phyloP scores from a whole-genome alignment of 2,329 filamentous ascomycete species.

The Penicillium psychrosexuale region DNA sequence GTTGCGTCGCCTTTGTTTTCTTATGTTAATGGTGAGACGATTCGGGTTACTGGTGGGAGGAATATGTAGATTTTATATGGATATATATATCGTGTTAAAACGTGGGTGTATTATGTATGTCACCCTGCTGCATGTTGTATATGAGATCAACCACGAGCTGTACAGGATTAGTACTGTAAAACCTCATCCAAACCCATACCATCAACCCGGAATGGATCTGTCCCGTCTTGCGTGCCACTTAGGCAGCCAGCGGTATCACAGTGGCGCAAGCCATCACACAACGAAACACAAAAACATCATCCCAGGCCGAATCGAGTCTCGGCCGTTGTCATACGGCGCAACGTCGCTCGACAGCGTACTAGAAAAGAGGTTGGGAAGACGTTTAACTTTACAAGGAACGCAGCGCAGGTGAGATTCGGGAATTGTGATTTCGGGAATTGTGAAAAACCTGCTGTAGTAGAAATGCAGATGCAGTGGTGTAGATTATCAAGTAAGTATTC shows the following conservation, averaged over 20 bases:
- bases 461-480: constrained; percentile 5
- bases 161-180: not conserved
- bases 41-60: constrained; percentile 77
- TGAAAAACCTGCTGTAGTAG: not conserved
- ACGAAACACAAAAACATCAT: constrained; percentile 12
- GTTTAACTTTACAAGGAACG: not conserved
- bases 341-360: constrained; percentile 12
- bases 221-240: constrained; percentile 13
- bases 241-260: constrained; percentile 16
- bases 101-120: not conserved
- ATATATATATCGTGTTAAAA: not conserved
- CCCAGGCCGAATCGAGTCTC: constrained; percentile 2
- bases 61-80: constrained; percentile 49
- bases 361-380: not conserved
- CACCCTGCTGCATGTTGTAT: not conserved
- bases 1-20: constrained; percentile 78
- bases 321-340: constrained; percentile 8
- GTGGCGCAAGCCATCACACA: constrained; percentile 4
- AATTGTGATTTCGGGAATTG: not conserved
- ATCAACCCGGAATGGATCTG: constrained; percentile 12
- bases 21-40: constrained; percentile 83
- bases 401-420: not conserved
- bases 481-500: constrained; percentile 1
- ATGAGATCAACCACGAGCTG: not conserved
- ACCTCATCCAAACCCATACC: not conserved